These are phyloP conservation scores for Solanum rostratum DNA, from an alignment of 257 asterid genomes.

Conservation along the genomic window DNA sequence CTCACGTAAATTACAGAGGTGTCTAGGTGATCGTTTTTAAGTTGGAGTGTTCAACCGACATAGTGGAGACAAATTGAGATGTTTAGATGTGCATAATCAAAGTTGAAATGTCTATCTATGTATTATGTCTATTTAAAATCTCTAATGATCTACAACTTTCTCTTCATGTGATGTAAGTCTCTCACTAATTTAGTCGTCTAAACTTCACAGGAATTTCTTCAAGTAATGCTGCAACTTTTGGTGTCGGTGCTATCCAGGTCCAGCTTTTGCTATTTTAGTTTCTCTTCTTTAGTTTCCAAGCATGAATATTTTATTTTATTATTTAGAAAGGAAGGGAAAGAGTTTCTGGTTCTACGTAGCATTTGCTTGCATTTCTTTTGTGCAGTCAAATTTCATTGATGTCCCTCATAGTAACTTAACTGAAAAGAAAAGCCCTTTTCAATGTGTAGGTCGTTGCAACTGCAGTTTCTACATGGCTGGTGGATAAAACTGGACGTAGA, in stretches of 20 bases:
- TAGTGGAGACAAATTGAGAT: not conserved
- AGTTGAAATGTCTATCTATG: not conserved
- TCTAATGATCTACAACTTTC: not conserved
- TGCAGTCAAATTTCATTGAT: not conserved
- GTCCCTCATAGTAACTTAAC: not conserved
- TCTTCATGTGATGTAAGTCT: not conserved
- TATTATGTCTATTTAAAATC: not conserved
- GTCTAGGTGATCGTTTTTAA: not conserved
- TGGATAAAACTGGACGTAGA: constrained; percentile 89
- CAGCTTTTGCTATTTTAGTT: not conserved
- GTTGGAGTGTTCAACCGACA: not conserved
- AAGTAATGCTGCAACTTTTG: constrained; percentile 69
- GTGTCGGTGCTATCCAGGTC: constrained; percentile 82
- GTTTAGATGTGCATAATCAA: not conserved
- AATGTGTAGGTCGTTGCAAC: constrained; percentile 76
- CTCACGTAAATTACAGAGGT: not conserved
- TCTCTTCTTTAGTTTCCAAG: not conserved
- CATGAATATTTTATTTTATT: not conserved
- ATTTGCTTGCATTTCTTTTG: not conserved
- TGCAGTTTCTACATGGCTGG: constrained; percentile 73
- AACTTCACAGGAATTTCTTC: constrained; percentile 63
- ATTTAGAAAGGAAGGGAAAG: not conserved
- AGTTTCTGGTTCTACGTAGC: not conserved
- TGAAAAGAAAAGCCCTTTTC: not conserved
- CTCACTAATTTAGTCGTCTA: not conserved